phyloP scores from a whole-genome alignment of 179 eudicot species.

The Drosera spatulata region DNA sequence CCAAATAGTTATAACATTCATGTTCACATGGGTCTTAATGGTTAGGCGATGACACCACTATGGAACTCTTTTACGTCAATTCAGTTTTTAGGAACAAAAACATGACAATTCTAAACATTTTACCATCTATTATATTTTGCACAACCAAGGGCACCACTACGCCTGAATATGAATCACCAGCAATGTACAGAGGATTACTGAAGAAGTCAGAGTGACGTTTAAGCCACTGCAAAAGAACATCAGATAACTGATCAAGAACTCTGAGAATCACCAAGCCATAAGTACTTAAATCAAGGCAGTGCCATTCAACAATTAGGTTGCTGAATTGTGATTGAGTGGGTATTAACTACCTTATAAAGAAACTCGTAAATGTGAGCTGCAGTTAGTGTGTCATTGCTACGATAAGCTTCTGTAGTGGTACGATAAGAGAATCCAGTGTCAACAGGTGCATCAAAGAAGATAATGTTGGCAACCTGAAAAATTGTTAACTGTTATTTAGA shows the following conservation, averaged over 20 bases:
- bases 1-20: too few relatives aligned
- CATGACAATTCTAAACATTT: background rate
- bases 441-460: slow-evolving; percentile 8
- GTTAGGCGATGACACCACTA: too few relatives aligned
- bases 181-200: slow-evolving; percentile 7
- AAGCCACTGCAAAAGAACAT: slow-evolving; percentile 13
- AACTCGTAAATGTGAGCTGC: slow-evolving; percentile 1
- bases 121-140: slow-evolving; percentile 13
- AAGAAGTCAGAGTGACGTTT: slow-evolving; percentile 11
- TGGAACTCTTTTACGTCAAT: too few relatives aligned
- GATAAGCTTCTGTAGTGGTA: slow-evolving; percentile 3
- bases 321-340: background rate
- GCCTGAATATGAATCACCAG: slow-evolving; percentile 15
- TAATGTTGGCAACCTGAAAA: slow-evolving; percentile 9
- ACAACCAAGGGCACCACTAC: slow-evolving; percentile 6
- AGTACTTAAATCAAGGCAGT: background rate
- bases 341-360: background rate
- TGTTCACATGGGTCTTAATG: too few relatives aligned
- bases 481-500: background rate
- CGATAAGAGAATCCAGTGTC: slow-evolving; percentile 10
- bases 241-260: background rate
- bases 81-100: too few relatives aligned
- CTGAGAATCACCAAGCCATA: background rate
- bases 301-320: background rate
- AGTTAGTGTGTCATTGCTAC: background rate